phyloP scores from a whole-genome alignment of 192 early-diverging fungal species.

The Entomortierella lignicola region DNA sequence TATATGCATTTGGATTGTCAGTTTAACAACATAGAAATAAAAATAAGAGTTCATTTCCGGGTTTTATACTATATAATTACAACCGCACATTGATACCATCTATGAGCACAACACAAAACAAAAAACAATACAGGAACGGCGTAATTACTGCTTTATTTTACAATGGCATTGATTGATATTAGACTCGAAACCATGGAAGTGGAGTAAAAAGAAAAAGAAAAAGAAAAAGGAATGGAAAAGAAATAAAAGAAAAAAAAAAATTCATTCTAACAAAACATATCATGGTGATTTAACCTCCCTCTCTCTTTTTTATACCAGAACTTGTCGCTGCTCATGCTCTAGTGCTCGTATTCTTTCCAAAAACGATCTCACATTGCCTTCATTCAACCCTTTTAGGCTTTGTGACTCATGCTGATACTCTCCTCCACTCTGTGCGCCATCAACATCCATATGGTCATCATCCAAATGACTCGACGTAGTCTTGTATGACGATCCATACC shows the following conservation, averaged over 20 bases:
- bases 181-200: too few species aligned
- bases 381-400: constrained; percentile 31
- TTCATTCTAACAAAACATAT: neutral
- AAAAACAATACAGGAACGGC: too few species aligned
- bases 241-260: neutral
- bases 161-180: neutral
- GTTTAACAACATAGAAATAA: constrained; percentile 7
- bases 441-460: constrained; percentile 24
- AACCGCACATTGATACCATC: too few species aligned
- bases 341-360: constrained; percentile 45
- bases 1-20: constrained; percentile 31
- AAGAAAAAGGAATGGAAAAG: too few species aligned
- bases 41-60: too few species aligned
- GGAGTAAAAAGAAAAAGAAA: too few species aligned
- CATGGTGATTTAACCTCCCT: neutral
- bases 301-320: neutral
- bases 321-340: constrained; percentile 22
- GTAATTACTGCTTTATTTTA: neutral
- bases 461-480: constrained; percentile 25
- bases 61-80: too few species aligned
- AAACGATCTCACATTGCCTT: constrained; percentile 45
- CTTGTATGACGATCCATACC: constrained; percentile 10
- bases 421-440: constrained; percentile 1
- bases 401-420: constrained; percentile 2
- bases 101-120: too few species aligned